Evolutionary conservation across 257 asterid species (phyloP).

Genomic region (Voacanga thouarsii): DNA sequence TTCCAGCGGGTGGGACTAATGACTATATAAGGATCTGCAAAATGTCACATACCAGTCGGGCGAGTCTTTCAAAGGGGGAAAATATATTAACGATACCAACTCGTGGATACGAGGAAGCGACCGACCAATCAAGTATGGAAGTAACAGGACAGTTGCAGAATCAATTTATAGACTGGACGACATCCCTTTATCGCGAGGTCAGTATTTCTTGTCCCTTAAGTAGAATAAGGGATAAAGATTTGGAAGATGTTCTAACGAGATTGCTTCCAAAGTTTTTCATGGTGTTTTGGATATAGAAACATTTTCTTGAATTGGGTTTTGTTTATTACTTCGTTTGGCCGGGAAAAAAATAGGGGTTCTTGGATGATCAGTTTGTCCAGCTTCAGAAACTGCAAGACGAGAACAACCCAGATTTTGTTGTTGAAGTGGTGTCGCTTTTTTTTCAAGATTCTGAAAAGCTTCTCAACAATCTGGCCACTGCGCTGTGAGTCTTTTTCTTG

Average conservation of each 20-base stretch:
- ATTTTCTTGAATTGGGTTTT: background rate
- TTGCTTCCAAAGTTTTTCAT: background rate
- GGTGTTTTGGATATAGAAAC: background rate
- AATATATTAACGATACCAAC: background rate
- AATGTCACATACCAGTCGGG: background rate
- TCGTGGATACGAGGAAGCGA: background rate
- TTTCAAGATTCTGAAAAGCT: slow-evolving; percentile 33
- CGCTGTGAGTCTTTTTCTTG: slow-evolving; percentile 17
- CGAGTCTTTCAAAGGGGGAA: background rate
- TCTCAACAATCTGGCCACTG: slow-evolving; percentile 22
- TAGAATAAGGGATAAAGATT: background rate
- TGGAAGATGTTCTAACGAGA: background rate
- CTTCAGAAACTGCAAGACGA: slow-evolving; percentile 35
- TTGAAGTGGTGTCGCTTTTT: slow-evolving; percentile 33
- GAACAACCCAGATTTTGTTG: slow-evolving; percentile 35
- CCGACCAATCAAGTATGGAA: slow-evolving; percentile 16
- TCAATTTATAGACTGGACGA: slow-evolving; percentile 12
- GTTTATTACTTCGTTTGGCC: background rate
- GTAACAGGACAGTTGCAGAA: slow-evolving; percentile 23
- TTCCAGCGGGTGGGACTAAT: background rate
- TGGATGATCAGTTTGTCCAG: slow-evolving; percentile 31
- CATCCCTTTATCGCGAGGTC: slow-evolving; percentile 27
- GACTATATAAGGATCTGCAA: background rate
- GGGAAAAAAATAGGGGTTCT: slow-evolving; percentile 18
- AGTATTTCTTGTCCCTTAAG: background rate